A percentile compares a stretch with the other conserved stretches of the same genome.
Evolutionary conservation across 2,329 filamentous ascomycete species (phyloP).

Genomic region (Coccinonectria pachysandricola): DNA sequence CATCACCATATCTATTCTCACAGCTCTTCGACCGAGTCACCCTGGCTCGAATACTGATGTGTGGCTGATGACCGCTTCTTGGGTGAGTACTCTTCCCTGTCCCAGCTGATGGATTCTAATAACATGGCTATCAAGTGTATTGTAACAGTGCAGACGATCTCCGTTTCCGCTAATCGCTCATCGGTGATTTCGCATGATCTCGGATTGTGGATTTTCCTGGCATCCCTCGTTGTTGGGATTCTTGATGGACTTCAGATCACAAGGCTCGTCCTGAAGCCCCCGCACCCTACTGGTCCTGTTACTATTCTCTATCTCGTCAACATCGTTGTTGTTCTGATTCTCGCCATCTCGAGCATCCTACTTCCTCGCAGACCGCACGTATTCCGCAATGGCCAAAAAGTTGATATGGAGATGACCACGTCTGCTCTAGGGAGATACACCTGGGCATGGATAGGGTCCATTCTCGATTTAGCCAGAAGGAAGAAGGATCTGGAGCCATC

Average conservation of each 20-base stretch:
- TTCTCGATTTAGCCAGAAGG: constrained; percentile 45
- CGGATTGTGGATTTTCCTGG: constrained; percentile 40
- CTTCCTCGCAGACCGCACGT: constrained; percentile 61
- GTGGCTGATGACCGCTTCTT: constrained; percentile 50
- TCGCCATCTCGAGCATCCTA: constrained; percentile 38
- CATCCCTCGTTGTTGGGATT: constrained; percentile 36
- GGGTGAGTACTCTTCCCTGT: constrained; percentile 41
- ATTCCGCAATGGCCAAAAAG: constrained; percentile 44
- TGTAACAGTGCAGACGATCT: constrained; percentile 43
- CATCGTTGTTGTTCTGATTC: constrained; percentile 31
- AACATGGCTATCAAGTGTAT: too few species aligned
- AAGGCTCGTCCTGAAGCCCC: too few species aligned
- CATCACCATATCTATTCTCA: constrained; percentile 44
- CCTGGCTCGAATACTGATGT: constrained; percentile 38
- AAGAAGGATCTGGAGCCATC: constrained; percentile 50
- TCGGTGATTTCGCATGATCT: constrained; percentile 43
- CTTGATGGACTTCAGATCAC: too few species aligned
- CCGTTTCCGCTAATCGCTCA: constrained; percentile 37
- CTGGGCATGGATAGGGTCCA: constrained; percentile 50
- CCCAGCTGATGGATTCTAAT: too few species aligned
- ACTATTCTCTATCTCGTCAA: constrained; percentile 38
- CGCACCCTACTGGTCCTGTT: constrained; percentile 28
- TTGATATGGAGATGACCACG: constrained; percentile 54
- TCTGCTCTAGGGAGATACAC: constrained; percentile 53
- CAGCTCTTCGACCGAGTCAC: constrained; percentile 27